phyloP scores from a whole-genome alignment of 202 grass and related monocot genomes.

The Carex sylvatica region DNA sequence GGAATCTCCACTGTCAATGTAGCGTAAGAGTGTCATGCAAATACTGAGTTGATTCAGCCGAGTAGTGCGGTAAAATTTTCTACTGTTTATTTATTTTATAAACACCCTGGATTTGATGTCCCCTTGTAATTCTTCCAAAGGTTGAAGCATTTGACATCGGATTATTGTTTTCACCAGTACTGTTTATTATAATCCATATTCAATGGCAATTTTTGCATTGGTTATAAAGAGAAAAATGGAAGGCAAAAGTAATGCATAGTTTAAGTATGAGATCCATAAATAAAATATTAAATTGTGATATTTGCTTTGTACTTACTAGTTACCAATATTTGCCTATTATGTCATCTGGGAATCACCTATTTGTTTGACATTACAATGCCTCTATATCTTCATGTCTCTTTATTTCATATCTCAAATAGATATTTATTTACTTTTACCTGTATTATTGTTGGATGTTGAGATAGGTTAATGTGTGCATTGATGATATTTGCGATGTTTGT shows the following conservation, averaged over 20 bases:
- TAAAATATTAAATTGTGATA: no score
- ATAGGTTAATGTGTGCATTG: no score
- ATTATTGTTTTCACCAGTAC: background rate
- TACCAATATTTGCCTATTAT: background rate
- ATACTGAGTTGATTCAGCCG: background rate
- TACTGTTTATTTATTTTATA: background rate
- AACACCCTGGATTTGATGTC: background rate
- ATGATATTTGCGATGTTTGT: no score
- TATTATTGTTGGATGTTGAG: no score
- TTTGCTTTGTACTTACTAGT: background rate
- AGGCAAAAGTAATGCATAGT: background rate
- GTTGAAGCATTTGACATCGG: background rate
- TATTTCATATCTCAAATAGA: no score
- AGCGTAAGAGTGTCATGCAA: background rate
- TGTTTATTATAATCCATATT: slow-evolving; percentile 1
- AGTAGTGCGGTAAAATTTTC: background rate
- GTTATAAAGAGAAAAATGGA: background rate
- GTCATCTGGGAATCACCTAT: background rate
- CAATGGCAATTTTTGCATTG: background rate
- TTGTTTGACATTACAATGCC: no score
- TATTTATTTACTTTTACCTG: no score
- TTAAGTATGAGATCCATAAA: background rate
- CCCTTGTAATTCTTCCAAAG: background rate
- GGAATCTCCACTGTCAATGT: slow-evolving; percentile 25
- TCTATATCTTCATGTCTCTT: no score